These are phyloP conservation scores for Saturnispora halmiae DNA, from an alignment of 805 yeast species.

Conservation along the genomic window DNA sequence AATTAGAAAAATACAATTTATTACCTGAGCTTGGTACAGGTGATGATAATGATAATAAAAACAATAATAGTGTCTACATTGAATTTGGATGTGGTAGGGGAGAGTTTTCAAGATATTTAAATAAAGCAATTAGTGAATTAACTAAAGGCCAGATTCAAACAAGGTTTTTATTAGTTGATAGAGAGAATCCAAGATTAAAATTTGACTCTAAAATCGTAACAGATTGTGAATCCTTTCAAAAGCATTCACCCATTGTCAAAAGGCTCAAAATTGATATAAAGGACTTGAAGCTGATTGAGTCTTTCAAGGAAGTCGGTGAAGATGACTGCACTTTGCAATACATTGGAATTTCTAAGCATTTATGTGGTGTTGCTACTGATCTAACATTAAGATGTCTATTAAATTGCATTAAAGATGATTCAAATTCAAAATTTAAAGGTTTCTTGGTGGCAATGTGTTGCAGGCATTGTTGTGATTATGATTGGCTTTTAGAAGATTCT, in stretches of 20 bases:
- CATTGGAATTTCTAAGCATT: slow-evolving; percentile 75
- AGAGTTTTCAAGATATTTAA: slow-evolving; percentile 63
- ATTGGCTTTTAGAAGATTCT: slow-evolving; percentile 43
- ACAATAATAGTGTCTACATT: slow-evolving; percentile 32
- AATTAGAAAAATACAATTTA: slow-evolving; percentile 37
- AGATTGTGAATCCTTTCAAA: slow-evolving; percentile 44
- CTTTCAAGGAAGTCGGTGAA: slow-evolving; percentile 26
- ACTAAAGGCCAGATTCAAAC: slow-evolving; percentile 3
- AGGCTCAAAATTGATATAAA: slow-evolving; percentile 72
- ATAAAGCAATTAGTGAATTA: slow-evolving; percentile 24
- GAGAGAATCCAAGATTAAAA: slow-evolving; percentile 72
- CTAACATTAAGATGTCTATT: slow-evolving; percentile 60
- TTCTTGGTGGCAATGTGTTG: slow-evolving; percentile 87
- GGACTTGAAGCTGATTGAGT: slow-evolving; percentile 49
- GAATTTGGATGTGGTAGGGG: slow-evolving; percentile 94
- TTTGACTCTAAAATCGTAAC: slow-evolving; percentile 57
- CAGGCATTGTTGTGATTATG: slow-evolving; percentile 68
- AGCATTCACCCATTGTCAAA: slow-evolving; percentile 16
- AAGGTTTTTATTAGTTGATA: slow-evolving; percentile 55
- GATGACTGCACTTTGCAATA: slow-evolving; percentile 9
- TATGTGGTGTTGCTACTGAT: slow-evolving; percentile 94
- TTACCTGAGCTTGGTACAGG: no score
- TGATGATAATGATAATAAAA: no score
- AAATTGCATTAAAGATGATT: slow-evolving; percentile 16
- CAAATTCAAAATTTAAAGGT: slow-evolving; percentile 33